phyloP scores from a whole-genome alignment of 345 rosid species.

The Citrus cavaleriei region DNA sequence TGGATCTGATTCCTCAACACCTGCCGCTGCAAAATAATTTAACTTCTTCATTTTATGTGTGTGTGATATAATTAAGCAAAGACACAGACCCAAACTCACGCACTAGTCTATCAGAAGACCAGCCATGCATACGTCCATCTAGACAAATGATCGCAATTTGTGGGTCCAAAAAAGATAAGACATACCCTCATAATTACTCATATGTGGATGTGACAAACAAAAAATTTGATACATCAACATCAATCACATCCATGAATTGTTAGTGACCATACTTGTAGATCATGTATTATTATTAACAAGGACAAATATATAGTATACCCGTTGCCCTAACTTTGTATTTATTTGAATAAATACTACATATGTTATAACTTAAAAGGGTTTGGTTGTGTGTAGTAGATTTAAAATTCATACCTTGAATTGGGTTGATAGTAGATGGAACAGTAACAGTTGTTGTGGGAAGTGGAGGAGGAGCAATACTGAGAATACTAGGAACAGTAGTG shows the following conservation, averaged over 20 bases:
- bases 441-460: slow-evolving; percentile 20
- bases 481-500: slow-evolving; percentile 19
- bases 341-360: too few species aligned
- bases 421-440: slow-evolving; percentile 40
- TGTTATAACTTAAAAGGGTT: too few species aligned
- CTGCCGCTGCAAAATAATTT: slow-evolving; percentile 20
- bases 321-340: not conserved
- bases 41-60: not conserved
- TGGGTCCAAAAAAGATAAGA: slow-evolving; percentile 6
- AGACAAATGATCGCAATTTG: slow-evolving; percentile 21
- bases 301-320: not conserved
- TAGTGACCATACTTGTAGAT: not conserved
- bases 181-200: not conserved
- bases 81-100: not conserved
- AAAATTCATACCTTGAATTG: slow-evolving; percentile 39
- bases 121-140: slow-evolving; percentile 49
- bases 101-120: slow-evolving; percentile 22
- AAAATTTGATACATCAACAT: slow-evolving; percentile 14
- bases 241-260: slow-evolving; percentile 12
- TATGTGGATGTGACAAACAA: not conserved
- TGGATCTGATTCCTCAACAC: slow-evolving; percentile 21
- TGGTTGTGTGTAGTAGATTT: not conserved
- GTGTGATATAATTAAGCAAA: not conserved
- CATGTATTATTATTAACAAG: not conserved
- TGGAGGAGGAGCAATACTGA: slow-evolving; percentile 18